A percentile compares a stretch with the other conserved stretches of the same genome.
These are phyloP conservation scores for Aspergillus aculeatus DNA, from an alignment of 2,329 filamentous ascomycete species.

Conservation along the genomic window DNA sequence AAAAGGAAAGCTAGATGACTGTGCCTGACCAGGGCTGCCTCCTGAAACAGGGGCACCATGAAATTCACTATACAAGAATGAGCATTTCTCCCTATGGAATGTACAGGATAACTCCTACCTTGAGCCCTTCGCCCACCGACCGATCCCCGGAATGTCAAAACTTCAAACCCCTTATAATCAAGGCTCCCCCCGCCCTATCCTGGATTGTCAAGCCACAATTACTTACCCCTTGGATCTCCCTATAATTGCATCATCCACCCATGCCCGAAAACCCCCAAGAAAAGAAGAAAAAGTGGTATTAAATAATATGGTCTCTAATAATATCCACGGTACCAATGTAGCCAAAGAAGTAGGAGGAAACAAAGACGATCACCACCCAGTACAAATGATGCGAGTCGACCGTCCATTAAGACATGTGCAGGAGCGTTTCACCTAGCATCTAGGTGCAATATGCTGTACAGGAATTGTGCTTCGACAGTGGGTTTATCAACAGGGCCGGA, in stretches of 20 bases:
- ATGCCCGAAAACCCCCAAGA: background rate
- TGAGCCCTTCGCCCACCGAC: conserved; percentile 18
- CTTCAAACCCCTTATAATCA: background rate
- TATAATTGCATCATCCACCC: background rate
- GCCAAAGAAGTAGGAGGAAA: conserved; percentile 1
- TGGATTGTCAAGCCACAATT: background rate
- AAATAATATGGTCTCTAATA: conserved; percentile 18
- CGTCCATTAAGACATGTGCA: conserved; percentile 1
- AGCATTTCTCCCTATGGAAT: conserved; percentile 19
- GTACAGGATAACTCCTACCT: background rate
- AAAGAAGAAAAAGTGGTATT: conserved; percentile 13
- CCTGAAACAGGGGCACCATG: background rate
- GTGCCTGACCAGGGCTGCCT: background rate
- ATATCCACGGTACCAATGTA: conserved; percentile 12
- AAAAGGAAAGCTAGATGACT: too few relatives aligned
- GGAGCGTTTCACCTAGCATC: conserved; percentile 3
- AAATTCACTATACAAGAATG: background rate
- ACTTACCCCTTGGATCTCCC: conserved; percentile 4
- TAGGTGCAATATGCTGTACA: conserved; percentile 15
- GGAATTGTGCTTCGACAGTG: conserved; percentile 7
- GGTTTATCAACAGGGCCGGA: conserved; percentile 7
- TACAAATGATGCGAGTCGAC: background rate
- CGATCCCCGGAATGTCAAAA: conserved; percentile 4
- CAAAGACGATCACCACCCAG: conserved; percentile 1
- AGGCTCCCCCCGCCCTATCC: background rate